Evolutionary conservation across 768 basidiomycete genomes (phyloP), one percentile per base, ranked within the genome.

Genomic region (Punctularia strigosozonata): DNA sequence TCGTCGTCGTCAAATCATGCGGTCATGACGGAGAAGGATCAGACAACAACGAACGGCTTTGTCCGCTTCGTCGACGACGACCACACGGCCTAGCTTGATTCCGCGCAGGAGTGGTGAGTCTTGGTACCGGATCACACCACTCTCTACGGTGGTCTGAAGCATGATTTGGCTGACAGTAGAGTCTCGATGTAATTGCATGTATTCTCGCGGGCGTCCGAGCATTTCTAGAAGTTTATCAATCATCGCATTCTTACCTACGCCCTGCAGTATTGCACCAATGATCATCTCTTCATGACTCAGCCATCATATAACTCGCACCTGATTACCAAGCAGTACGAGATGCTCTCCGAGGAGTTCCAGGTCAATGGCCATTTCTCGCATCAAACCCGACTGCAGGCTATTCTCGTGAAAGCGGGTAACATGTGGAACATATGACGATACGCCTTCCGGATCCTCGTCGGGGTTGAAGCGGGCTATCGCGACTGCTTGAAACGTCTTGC

Each of bases 321-420:
- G 78, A 49, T 81, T 81, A 15, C 78, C 78, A 1, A 81, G 58
- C 7, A 81, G 50, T 4, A 81, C 75, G 22, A 80, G 59, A 53
- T 81, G 77, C 47, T 79, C 77, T 4, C 69, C 65, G 7, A 80
- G 54, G 7, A 77, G 41, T 52, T 78, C 77, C 20, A 79, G 43
- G 47, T 81, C 78, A 18, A 77, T 63, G 0, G 73, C 78, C 24
- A 79, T 56, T 44, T 79, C 77, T 4, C 72, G 63, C 77, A 81
- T 79, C 31, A 77, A 53, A 7, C 73, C 75, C 4, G 74, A 75
- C 53, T 81, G 78, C 39, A 79, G 49, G 43, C 74, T 76, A 45
- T 81, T 81, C 44, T 81, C 73, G 46, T 79, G 78, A 53, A 78
- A 81, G 45, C 77, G 69, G 39, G 75, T 74, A 76, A 79, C 78